A percentile compares a stretch with the other conserved stretches of the same genome.
Evolutionary conservation across 1,284 basidiomycete genomes (phyloP).

Genomic region (Heliocybe sulcata): DNA sequence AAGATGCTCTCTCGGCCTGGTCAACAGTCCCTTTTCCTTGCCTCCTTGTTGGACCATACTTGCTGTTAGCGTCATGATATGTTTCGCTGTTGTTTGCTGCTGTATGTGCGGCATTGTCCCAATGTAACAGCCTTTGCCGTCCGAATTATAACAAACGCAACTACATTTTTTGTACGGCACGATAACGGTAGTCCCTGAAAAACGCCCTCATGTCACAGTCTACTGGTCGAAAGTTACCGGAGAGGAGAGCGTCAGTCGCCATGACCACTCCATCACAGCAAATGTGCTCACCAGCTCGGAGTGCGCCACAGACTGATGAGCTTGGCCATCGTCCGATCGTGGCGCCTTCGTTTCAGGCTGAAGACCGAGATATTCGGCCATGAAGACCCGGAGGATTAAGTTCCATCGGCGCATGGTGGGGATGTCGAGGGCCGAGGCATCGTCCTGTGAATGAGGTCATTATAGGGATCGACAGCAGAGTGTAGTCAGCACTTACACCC

Average conservation of each 20-base stretch:
- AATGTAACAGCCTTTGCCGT: not conserved
- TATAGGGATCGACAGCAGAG: constrained; percentile 3
- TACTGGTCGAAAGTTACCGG: not conserved
- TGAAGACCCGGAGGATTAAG: constrained; percentile 80
- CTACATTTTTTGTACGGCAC: too few relatives aligned
- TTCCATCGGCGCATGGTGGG: constrained; percentile 89
- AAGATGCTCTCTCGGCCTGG: not conserved
- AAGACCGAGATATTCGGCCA: constrained; percentile 86
- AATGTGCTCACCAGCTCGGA: constrained; percentile 10
- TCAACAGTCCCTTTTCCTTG: not conserved
- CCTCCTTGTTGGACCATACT: not conserved
- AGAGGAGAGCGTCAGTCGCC: not conserved
- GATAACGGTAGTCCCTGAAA: too few relatives aligned
- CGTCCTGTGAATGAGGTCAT: constrained; percentile 55
- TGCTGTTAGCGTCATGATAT: too few relatives aligned
- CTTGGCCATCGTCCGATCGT: not conserved
- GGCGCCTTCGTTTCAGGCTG: constrained; percentile 25
- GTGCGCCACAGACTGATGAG: constrained; percentile 2
- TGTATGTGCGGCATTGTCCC: not conserved
- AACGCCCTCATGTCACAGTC: not conserved
- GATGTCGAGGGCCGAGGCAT: constrained; percentile 80
- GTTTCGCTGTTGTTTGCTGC: not conserved
- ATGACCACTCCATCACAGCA: not conserved
- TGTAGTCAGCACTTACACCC: constrained; percentile 33
- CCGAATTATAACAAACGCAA: not conserved